These are phyloP conservation scores for Lachnellula subtilissima DNA, from an alignment of 2,329 filamentous ascomycete species.

Conservation along the genomic window DNA sequence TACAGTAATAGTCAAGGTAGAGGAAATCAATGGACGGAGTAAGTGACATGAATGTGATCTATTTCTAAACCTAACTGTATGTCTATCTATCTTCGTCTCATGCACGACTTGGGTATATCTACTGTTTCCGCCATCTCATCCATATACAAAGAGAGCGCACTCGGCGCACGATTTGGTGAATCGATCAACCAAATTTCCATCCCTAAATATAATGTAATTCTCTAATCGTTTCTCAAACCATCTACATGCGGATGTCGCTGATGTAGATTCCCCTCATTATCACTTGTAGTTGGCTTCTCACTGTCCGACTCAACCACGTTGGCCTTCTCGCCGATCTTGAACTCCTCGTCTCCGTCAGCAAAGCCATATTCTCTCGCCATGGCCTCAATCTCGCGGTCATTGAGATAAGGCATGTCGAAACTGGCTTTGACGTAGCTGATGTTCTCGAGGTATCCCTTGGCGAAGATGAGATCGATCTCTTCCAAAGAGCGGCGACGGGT, in stretches of 20 bases:
- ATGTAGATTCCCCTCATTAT: slow-evolving; percentile 6
- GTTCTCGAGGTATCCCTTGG: slow-evolving; percentile 54
- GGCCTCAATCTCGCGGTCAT: slow-evolving; percentile 46
- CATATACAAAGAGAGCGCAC: too few relatives aligned
- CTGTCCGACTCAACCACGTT: background rate
- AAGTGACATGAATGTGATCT: too few relatives aligned
- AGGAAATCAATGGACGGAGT: too few relatives aligned
- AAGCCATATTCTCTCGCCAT: slow-evolving; percentile 28
- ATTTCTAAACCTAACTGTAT: too few relatives aligned
- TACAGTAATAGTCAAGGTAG: too few relatives aligned
- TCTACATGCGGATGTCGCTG: slow-evolving; percentile 4
- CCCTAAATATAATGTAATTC: background rate
- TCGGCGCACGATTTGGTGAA: too few relatives aligned
- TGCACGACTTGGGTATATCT: too few relatives aligned
- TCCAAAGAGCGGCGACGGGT: slow-evolving; percentile 54
- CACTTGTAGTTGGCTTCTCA: slow-evolving; percentile 6
- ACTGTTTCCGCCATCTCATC: too few relatives aligned
- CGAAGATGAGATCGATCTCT: slow-evolving; percentile 66
- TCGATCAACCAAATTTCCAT: too few relatives aligned
- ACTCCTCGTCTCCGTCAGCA: slow-evolving; percentile 25
- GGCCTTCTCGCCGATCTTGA: slow-evolving; percentile 19
- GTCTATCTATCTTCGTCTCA: too few relatives aligned
- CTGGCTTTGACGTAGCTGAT: slow-evolving; percentile 56
- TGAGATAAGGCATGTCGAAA: slow-evolving; percentile 50
- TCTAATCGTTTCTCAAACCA: slow-evolving; percentile 14